A percentile compares a stretch with the other conserved stretches of the same genome.
These are phyloP conservation scores for Camellia japonica DNA, from an alignment of 148 eudicot genomes.

Conservation along the genomic window DNA sequence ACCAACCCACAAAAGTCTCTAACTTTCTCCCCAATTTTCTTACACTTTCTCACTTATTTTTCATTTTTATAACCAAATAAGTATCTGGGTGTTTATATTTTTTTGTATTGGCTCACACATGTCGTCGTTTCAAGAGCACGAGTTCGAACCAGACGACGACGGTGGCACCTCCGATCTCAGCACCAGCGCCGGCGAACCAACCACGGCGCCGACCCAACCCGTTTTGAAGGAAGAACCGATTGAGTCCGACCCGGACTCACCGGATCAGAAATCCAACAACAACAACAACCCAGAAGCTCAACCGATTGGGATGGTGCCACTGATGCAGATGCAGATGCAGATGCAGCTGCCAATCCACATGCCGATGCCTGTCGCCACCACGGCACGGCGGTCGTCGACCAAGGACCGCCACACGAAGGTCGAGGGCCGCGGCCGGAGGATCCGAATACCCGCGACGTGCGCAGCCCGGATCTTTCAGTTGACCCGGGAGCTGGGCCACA, in stretches of 20 bases:
- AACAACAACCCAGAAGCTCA: not conserved
- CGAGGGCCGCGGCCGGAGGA: slow-evolving; percentile 49
- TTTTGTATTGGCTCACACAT: not conserved
- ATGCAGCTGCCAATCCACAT: slow-evolving; percentile 10
- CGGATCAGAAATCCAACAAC: slow-evolving; percentile 2
- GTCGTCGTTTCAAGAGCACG: slow-evolving; percentile 11
- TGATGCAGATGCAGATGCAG: slow-evolving; percentile 21
- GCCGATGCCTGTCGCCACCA: slow-evolving; percentile 5
- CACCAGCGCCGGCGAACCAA: slow-evolving; percentile 23
- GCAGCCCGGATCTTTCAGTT: slow-evolving; percentile 47
- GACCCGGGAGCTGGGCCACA: slow-evolving; percentile 40
- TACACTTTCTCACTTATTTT: not conserved
- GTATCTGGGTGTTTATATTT: not conserved
- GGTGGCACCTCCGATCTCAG: slow-evolving; percentile 25
- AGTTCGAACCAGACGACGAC: slow-evolving; percentile 21
- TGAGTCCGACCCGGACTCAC: slow-evolving; percentile 8
- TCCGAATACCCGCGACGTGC: slow-evolving; percentile 45
- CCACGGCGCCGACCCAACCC: not conserved
- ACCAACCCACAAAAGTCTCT: not conserved
- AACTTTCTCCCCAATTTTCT: not conserved
- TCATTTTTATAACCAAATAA: not conserved
- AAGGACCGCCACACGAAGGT: slow-evolving; percentile 48
- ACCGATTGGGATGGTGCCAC: slow-evolving; percentile 7
- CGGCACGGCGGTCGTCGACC: slow-evolving; percentile 21
- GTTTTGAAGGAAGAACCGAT: slow-evolving; percentile 20